A percentile compares a stretch with the other conserved stretches of the same genome.
Evolutionary conservation across 306 rosid genomes (phyloP).

Genomic region (Vigna nakashimae): DNA sequence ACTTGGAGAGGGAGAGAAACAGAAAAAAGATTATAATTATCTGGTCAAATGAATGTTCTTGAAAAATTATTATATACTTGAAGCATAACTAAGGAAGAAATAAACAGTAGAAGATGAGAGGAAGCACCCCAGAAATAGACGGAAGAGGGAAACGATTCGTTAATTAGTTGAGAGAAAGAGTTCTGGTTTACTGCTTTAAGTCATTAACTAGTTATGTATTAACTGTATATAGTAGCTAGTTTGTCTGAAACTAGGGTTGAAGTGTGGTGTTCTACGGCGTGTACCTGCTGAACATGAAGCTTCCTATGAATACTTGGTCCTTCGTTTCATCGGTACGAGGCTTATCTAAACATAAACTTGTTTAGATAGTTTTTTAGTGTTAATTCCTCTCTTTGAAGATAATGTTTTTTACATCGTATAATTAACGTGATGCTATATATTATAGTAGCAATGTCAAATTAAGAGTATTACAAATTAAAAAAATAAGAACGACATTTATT

Average conservation of each 20-base stretch:
- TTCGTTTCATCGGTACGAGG: background rate
- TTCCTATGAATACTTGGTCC: slow-evolving; percentile 6
- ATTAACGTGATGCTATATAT: no score
- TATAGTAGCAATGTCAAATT: no score
- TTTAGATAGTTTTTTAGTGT: background rate
- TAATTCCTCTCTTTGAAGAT: no score
- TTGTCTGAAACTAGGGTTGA: background rate
- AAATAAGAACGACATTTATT: no score
- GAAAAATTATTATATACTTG: background rate
- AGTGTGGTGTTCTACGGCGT: background rate
- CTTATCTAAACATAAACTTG: background rate
- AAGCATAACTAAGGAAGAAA: background rate
- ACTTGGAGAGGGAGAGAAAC: background rate
- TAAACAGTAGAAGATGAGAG: background rate
- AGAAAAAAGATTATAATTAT: background rate
- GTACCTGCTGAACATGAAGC: slow-evolving; percentile 22
- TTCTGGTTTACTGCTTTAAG: background rate
- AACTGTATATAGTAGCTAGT: background rate
- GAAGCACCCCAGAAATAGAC: slow-evolving; percentile 29
- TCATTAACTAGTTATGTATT: background rate
- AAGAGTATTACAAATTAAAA: no score
- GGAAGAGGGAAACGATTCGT: background rate
- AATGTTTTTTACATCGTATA: no score
- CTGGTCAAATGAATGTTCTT: slow-evolving; percentile 14
- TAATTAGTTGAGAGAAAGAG: background rate